Percentiles rank a stretch among this genome's conserved stretches.
Evolutionary conservation across 2,329 filamentous ascomycete species (phyloP).

Genomic region (Hypoxylon sp.): DNA sequence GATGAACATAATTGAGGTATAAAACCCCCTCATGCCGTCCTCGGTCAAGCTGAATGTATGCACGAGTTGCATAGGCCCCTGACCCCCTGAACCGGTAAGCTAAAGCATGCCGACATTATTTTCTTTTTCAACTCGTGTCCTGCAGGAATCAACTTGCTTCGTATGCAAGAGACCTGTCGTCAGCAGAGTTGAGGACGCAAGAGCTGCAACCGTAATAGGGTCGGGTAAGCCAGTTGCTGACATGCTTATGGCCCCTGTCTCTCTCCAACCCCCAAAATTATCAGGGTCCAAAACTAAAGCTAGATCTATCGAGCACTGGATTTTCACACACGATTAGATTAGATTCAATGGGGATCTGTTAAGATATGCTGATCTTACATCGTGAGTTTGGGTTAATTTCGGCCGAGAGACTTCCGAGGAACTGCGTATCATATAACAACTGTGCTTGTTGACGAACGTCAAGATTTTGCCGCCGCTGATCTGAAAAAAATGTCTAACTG

Average conservation of each 20-base stretch:
- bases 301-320: constrained; percentile 29
- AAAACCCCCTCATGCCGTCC: constrained; percentile 11
- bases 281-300: constrained; percentile 13
- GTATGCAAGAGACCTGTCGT: constrained; percentile 32
- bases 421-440: neutral
- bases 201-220: constrained; percentile 36
- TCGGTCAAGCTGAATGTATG: constrained; percentile 19
- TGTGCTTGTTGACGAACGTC: neutral
- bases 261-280: constrained; percentile 12
- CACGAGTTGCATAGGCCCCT: constrained; percentile 26
- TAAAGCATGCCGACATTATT: constrained; percentile 8
- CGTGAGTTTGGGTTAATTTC: constrained; percentile 15
- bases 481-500: neutral
- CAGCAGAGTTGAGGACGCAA: constrained; percentile 28
- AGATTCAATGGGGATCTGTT: constrained; percentile 13
- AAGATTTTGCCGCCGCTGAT: neutral
- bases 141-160: constrained; percentile 20
- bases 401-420: constrained; percentile 14
- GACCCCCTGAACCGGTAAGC: constrained; percentile 16
- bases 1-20: neutral
- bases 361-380: constrained; percentile 9
- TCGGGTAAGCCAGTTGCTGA: constrained; percentile 32
- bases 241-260: constrained; percentile 8
- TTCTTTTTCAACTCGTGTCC: constrained; percentile 17
- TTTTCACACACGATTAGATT: constrained; percentile 16